These are phyloP conservation scores for Melaleuca quinquenervia DNA, from an alignment of 345 rosid genomes.

Conservation along the genomic window DNA sequence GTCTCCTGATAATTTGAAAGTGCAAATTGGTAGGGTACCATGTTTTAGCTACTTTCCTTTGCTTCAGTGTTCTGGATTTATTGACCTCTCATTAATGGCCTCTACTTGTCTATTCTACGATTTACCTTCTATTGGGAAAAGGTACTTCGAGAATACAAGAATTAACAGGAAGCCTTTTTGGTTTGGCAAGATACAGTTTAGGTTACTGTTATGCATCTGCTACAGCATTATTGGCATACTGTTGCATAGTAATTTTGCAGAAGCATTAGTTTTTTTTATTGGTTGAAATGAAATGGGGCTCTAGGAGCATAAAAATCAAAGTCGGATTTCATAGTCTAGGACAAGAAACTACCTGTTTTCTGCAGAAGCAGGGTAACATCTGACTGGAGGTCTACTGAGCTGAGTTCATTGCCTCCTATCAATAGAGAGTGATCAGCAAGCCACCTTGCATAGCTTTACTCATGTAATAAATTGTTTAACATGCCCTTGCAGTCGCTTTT, in stretches of 20 bases:
- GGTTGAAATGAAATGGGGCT: too few relatives aligned
- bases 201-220: too few relatives aligned
- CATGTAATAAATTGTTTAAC: not conserved
- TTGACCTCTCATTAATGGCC: not conserved
- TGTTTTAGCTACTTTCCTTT: not conserved
- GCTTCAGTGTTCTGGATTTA: not conserved
- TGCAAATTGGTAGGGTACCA: not conserved
- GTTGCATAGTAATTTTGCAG: too few relatives aligned
- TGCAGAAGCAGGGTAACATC: not conserved
- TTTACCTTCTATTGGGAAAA: not conserved
- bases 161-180: not conserved
- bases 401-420: not conserved
- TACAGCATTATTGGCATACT: too few relatives aligned
- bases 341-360: not conserved
- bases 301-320: not conserved
- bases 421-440: not conserved
- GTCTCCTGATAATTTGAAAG: not conserved
- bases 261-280: too few relatives aligned
- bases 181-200: not conserved
- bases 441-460: not conserved
- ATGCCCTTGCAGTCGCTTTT: not conserved
- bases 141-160: not conserved
- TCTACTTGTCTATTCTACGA: not conserved
- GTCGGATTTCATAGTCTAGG: not conserved
- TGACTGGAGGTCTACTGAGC: not conserved